phyloP scores from a whole-genome alignment of 2,329 filamentous ascomycete species.

The Seiridium cupressi region DNA sequence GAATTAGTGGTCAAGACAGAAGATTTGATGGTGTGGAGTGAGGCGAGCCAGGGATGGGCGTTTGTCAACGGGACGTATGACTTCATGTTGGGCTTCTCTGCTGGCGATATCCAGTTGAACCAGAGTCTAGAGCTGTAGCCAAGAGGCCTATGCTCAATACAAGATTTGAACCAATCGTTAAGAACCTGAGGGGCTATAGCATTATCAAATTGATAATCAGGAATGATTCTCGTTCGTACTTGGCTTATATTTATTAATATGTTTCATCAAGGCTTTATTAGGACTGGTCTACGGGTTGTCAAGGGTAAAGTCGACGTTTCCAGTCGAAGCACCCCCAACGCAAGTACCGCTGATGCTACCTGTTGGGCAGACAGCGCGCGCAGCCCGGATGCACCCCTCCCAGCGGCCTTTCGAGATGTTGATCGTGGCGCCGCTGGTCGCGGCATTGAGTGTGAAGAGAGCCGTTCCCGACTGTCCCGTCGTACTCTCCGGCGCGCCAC shows the following conservation, averaged over 20 bases:
- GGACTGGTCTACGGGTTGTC: conserved; percentile 19
- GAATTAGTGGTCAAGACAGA: conserved; percentile 8
- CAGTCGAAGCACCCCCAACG: conserved; percentile 43
- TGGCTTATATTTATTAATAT: too few species aligned
- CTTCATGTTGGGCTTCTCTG: conserved; percentile 10
- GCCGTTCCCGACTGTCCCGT: conserved; percentile 45
- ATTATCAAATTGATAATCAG: too few species aligned
- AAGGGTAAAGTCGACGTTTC: conserved; percentile 43
- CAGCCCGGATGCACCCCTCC: conserved; percentile 54
- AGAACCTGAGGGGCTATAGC: too few species aligned
- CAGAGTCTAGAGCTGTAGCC: conserved; percentile 33
- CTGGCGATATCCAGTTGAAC: conserved; percentile 35
- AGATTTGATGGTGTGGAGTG: conserved; percentile 16
- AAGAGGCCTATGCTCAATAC: too few species aligned
- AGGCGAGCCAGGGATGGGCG: conserved; percentile 9
- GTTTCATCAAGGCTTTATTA: too few species aligned
- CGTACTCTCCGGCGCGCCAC: conserved; percentile 41
- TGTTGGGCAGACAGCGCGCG: conserved; percentile 47
- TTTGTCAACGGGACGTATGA: conserved; percentile 5
- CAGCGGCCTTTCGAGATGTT: conserved; percentile 51
- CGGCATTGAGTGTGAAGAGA: conserved; percentile 43
- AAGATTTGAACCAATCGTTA: too few species aligned
- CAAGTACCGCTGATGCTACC: conserved; percentile 47
- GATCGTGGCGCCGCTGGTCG: conserved; percentile 43
- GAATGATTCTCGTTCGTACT: too few species aligned